These are phyloP conservation scores for Suillus bovinus DNA, from an alignment of 768 basidiomycete genomes.

Conservation along the genomic window DNA sequence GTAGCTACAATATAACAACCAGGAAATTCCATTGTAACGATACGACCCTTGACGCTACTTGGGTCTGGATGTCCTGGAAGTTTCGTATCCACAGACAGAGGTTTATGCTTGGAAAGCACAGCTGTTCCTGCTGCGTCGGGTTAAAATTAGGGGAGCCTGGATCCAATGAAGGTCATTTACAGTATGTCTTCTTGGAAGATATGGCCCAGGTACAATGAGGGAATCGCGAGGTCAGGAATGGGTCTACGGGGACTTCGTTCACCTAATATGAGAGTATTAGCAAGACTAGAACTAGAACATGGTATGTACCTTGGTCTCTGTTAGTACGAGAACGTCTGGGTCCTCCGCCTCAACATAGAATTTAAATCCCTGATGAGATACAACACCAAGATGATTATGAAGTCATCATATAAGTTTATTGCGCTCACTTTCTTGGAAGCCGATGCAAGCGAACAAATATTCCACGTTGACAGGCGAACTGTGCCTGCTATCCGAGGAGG, in stretches of 20 bases:
- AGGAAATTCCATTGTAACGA: constrained; percentile 80
- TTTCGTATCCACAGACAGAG: constrained; percentile 60
- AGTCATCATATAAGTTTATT: neutral
- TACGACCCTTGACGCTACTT: constrained; percentile 66
- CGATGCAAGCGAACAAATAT: constrained; percentile 75
- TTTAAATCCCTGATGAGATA: constrained; percentile 67
- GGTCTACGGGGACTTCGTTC: constrained; percentile 67
- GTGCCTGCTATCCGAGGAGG: constrained; percentile 48
- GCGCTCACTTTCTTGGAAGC: constrained; percentile 71
- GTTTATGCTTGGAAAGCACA: constrained; percentile 75
- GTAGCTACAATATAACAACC: constrained; percentile 71
- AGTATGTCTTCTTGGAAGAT: constrained; percentile 76
- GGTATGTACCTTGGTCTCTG: constrained; percentile 73
- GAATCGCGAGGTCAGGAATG: constrained; percentile 54
- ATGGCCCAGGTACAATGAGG: constrained; percentile 79
- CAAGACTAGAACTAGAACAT: neutral
- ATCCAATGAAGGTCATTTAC: constrained; percentile 38
- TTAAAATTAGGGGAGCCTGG: neutral
- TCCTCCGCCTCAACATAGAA: constrained; percentile 84
- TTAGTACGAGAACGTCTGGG: constrained; percentile 80
- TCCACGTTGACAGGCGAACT: constrained; percentile 69
- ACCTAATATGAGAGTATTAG: constrained; percentile 45
- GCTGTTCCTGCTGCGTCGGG: constrained; percentile 70
- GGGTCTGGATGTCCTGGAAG: constrained; percentile 79
- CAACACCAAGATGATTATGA: neutral